Conservation (phyloP, 2,329 filamentous ascomycete genomes). For the Scedosporium minutisporum region DNA sequence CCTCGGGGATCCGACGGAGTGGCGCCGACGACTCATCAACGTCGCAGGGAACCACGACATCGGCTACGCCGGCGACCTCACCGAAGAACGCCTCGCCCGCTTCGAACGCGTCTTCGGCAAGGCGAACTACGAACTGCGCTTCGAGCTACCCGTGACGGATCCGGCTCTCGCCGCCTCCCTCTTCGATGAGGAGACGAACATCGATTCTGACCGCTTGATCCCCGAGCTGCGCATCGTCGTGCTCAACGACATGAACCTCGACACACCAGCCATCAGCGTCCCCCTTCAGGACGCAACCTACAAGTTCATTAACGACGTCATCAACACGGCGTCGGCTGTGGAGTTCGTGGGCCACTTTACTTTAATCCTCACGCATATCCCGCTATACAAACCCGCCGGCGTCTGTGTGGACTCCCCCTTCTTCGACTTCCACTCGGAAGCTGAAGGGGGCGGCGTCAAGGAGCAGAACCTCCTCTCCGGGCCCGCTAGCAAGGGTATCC, state of each 20-base stretch:
- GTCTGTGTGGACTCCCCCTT: conserved; percentile 77
- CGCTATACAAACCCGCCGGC: conserved; percentile 72
- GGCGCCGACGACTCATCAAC: conserved; percentile 75
- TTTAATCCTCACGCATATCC: conserved; percentile 83
- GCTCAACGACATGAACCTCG: conserved; percentile 89
- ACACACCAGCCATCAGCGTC: conserved; percentile 62
- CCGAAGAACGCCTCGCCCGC: conserved; percentile 59
- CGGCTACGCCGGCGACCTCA: conserved; percentile 89
- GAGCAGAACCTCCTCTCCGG: conserved; percentile 87
- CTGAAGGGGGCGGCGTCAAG: conserved; percentile 61
- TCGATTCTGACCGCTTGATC: conserved; percentile 34
- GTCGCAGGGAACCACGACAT: conserved; percentile 94
- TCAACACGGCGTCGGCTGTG: conserved; percentile 52
- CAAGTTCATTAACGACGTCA: conserved; percentile 61
- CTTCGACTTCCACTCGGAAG: conserved; percentile 64
- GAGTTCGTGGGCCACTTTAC: conserved; percentile 60
- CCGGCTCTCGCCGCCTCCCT: conserved; percentile 29
- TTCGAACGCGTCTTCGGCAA: conserved; percentile 82
- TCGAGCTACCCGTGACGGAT: conserved; percentile 42
- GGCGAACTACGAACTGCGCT: conserved; percentile 83
- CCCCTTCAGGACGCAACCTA: conserved; percentile 70
- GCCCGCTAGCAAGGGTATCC: conserved; percentile 61
- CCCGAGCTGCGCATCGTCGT: conserved; percentile 75
- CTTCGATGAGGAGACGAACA: conserved; percentile 31
- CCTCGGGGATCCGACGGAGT: conserved; percentile 34